These are phyloP conservation scores for Vigna nakashimae DNA, from an alignment of 306 rosid species.

Conservation along the genomic window DNA sequence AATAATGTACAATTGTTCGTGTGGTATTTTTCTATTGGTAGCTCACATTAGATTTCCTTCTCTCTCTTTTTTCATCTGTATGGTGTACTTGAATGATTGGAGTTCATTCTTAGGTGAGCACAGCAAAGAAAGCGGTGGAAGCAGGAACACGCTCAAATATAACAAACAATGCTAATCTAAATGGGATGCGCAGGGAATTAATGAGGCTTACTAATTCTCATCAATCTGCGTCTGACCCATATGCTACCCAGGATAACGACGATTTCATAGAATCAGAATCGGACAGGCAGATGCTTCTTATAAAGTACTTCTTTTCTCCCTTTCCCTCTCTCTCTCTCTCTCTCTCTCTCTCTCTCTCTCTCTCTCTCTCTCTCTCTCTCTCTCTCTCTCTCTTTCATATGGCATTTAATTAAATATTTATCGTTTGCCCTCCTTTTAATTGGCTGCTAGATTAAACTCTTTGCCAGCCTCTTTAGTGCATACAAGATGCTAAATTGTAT, in stretches of 20 bases:
- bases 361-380: too few species aligned
- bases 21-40: not conserved
- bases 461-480: slow-evolving; percentile 29
- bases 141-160: slow-evolving; percentile 61
- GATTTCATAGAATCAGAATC: slow-evolving; percentile 93
- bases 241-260: slow-evolving; percentile 62
- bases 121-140: slow-evolving; percentile 68
- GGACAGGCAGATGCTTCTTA: slow-evolving; percentile 91
- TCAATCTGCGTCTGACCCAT: slow-evolving; percentile 63
- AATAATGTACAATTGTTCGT: slow-evolving; percentile 8
- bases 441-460: slow-evolving; percentile 23
- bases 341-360: too few species aligned
- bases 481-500: not conserved
- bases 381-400: not conserved
- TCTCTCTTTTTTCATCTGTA: slow-evolving; percentile 12
- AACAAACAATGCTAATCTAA: slow-evolving; percentile 52
- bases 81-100: slow-evolving; percentile 43
- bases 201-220: slow-evolving; percentile 83
- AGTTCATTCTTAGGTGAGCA: slow-evolving; percentile 62
- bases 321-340: not conserved
- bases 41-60: slow-evolving; percentile 13
- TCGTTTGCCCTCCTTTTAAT: slow-evolving; percentile 28
- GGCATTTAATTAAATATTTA: slow-evolving; percentile 23
- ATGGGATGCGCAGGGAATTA: slow-evolving; percentile 81
- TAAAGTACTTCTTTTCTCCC: slow-evolving; percentile 60